Percentiles rank a stretch among this genome's conserved stretches.
Evolutionary conservation across 805 yeast genomes (phyloP).

Genomic region (Babjeviella inositovora): DNA sequence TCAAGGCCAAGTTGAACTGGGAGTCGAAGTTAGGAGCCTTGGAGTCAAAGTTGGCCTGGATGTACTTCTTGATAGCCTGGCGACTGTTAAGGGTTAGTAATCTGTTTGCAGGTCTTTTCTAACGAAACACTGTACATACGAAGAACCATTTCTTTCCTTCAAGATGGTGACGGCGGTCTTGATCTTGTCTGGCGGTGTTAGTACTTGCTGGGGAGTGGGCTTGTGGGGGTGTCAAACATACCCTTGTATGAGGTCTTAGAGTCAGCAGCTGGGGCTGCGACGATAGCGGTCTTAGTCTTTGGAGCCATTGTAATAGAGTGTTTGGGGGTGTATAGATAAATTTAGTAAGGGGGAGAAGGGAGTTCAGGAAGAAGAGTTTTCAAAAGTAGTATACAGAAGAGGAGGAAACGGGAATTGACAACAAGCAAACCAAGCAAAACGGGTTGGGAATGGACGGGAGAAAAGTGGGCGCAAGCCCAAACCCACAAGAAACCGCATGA

Average conservation of each 20-base stretch:
- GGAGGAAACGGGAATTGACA: too few relatives aligned
- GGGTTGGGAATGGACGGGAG: too few relatives aligned
- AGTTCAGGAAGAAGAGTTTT: too few relatives aligned
- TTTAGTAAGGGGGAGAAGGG: too few relatives aligned
- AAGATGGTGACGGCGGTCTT: conserved; percentile 52
- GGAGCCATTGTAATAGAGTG: conserved; percentile 14
- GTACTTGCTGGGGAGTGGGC: conserved; percentile 3
- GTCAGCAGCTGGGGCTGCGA: conserved; percentile 8
- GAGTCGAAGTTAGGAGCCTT: conserved; percentile 55
- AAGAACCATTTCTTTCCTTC: conserved; percentile 70
- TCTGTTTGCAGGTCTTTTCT: not conserved
- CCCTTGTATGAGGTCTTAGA: conserved; percentile 29
- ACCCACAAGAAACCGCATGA: too few relatives aligned
- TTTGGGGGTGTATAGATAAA: too few relatives aligned
- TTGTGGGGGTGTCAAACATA: conserved; percentile 9
- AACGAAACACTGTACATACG: conserved; percentile 21
- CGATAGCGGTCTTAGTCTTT: conserved; percentile 10
- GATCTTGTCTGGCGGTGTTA: conserved; percentile 32
- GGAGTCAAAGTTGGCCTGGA: conserved; percentile 44
- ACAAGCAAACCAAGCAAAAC: too few relatives aligned
- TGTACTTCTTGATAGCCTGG: conserved; percentile 76
- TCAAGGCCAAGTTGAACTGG: conserved; percentile 62
- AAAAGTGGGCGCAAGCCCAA: too few relatives aligned
- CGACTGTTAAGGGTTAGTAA: conserved; percentile 26
- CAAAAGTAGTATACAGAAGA: too few relatives aligned